These are phyloP conservation scores for Coniochaeta prunicola DNA, from an alignment of 2,329 filamentous ascomycete species.

Conservation along the genomic window DNA sequence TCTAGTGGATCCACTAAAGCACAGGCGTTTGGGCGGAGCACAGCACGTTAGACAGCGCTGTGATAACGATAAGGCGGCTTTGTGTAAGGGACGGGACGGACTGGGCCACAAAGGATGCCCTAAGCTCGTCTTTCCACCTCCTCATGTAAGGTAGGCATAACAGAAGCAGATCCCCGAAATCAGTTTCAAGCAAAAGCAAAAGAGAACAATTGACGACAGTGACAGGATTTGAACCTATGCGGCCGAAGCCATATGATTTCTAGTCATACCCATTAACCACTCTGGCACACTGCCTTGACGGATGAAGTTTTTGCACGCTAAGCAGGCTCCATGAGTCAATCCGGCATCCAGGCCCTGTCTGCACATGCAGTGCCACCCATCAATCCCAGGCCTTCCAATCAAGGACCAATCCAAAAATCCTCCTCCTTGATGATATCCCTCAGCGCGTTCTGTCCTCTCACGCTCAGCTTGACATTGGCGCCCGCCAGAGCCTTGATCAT, in stretches of 20 bases:
- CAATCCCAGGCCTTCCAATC: background rate
- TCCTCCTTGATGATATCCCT: slow-evolving; percentile 1
- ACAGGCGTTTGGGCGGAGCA: background rate
- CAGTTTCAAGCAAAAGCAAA: background rate
- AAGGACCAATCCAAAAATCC: background rate
- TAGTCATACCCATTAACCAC: slow-evolving; percentile 4
- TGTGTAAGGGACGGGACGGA: background rate
- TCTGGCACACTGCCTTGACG: slow-evolving; percentile 1
- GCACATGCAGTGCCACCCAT: too few relatives aligned
- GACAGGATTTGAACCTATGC: slow-evolving; percentile 3
- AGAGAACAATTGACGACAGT: background rate
- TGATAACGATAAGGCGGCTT: background rate
- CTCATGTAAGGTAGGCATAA: too few relatives aligned
- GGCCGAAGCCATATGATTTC: slow-evolving; percentile 4
- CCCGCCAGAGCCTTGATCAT: background rate
- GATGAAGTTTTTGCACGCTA: background rate
- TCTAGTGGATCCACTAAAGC: background rate
- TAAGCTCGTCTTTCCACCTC: too few relatives aligned
- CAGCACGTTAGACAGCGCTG: background rate
- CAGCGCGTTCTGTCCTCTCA: slow-evolving; percentile 1
- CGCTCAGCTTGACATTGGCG: background rate
- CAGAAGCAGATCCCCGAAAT: background rate
- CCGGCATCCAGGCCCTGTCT: background rate
- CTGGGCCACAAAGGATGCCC: too few relatives aligned
- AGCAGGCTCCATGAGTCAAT: background rate